These are phyloP conservation scores for Acer saccharum DNA, from an alignment of 345 rosid species.

Conservation along the genomic window DNA sequence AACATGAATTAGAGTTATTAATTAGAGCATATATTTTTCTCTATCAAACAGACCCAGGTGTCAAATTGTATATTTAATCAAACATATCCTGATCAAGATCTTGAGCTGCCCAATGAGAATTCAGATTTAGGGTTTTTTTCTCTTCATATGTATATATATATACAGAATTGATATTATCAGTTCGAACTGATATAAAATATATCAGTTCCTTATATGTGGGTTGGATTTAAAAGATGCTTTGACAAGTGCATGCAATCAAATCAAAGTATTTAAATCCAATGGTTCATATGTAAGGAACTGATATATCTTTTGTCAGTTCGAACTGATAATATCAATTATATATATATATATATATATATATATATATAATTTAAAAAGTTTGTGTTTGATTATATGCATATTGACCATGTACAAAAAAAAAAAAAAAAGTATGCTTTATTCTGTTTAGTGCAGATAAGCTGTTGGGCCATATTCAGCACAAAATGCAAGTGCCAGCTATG, in stretches of 20 bases:
- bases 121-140: not conserved
- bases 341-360: no score
- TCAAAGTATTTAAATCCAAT: no score
- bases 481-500: conserved; percentile 21
- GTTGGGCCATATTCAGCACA: conserved; percentile 8
- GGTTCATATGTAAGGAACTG: no score
- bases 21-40: not conserved
- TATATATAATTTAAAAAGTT: not conserved
- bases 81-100: conserved; percentile 22
- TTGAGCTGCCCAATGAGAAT: conserved; percentile 7
- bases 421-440: not conserved
- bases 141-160: no score
- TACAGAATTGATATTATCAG: no score
- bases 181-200: no score
- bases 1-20: not conserved
- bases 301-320: no score
- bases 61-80: conserved; percentile 5
- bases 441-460: conserved; percentile 12
- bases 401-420: conserved; percentile 1
- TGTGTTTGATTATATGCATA: not conserved
- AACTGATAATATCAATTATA: no score
- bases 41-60: conserved; percentile 1
- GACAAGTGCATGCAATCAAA: no score
- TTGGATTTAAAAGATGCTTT: no score
- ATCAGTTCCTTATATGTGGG: no score